phyloP scores from a whole-genome alignment of 371 early-diverging fungal species.

The Syncephalastrum sp. region DNA sequence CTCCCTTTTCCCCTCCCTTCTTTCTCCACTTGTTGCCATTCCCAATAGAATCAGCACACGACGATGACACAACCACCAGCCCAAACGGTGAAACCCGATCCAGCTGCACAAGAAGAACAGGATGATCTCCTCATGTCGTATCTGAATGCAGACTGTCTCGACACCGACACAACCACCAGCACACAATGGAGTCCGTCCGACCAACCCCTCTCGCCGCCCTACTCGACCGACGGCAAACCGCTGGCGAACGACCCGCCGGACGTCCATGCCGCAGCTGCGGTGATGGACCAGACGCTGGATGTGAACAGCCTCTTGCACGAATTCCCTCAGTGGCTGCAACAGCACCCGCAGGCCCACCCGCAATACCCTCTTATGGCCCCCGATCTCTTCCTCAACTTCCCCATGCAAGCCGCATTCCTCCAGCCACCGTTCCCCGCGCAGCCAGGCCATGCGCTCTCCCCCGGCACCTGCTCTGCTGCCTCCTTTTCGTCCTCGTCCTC shows the following conservation, averaged over 20 bases:
- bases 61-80: neutral
- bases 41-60: too few species aligned
- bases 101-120: slow-evolving; percentile 22
- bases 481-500: slow-evolving; percentile 15
- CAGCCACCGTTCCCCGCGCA: too few species aligned
- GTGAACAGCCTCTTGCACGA: neutral
- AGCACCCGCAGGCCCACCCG: slow-evolving; percentile 1
- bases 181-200: neutral
- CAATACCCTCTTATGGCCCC: neutral
- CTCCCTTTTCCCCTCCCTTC: slow-evolving; percentile 8
- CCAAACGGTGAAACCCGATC: slow-evolving; percentile 26
- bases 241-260: neutral
- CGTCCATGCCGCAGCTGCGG: neutral
- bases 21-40: slow-evolving; percentile 2
- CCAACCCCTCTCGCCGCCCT: slow-evolving; percentile 20
- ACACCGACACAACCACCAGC: too few species aligned
- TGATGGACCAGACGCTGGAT: slow-evolving; percentile 5
- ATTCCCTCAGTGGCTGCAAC: slow-evolving; percentile 3
- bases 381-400: too few species aligned
- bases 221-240: slow-evolving; percentile 5
- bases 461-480: neutral
- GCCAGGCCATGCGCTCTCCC: too few species aligned
- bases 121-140: slow-evolving; percentile 45
- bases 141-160: slow-evolving; percentile 33
- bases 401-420: too few species aligned